Conservation (phyloP, 257 asterid species). For the Ballota nigra region DNA sequence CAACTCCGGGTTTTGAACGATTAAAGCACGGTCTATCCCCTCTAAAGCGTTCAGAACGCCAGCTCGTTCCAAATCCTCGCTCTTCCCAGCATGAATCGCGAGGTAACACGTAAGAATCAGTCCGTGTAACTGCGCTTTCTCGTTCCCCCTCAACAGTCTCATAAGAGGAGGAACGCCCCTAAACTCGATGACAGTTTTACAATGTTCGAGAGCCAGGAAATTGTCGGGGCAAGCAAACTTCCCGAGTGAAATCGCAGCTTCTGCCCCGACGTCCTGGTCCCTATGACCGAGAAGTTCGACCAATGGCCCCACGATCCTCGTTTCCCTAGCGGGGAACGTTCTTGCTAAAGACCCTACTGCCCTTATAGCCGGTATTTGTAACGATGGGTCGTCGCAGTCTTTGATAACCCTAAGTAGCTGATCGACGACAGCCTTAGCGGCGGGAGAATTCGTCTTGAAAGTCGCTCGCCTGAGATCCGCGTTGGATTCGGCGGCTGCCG, state of each 20-base stretch:
- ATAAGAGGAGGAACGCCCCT: constrained; percentile 51
- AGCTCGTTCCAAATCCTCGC: constrained; percentile 59
- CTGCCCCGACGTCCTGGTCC: constrained; percentile 53
- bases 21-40: constrained; percentile 48
- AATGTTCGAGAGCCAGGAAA: constrained; percentile 57
- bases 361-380: constrained; percentile 49
- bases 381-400: constrained; percentile 33
- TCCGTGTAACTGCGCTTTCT: constrained; percentile 46
- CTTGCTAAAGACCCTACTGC: constrained; percentile 70
- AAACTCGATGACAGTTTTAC: constrained; percentile 64
- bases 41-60: constrained; percentile 56
- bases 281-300: constrained; percentile 56
- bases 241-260: constrained; percentile 64
- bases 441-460: constrained; percentile 73
- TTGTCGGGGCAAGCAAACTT: constrained; percentile 65
- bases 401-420: constrained; percentile 65
- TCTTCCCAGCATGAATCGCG: constrained; percentile 67
- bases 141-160: constrained; percentile 58
- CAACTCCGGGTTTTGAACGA: constrained; percentile 56
- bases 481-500: constrained; percentile 66
- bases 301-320: constrained; percentile 52
- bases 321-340: constrained; percentile 79
- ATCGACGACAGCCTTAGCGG: constrained; percentile 83
- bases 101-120: constrained; percentile 65
- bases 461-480: constrained; percentile 68